Conservation (phyloP, 129 eudicot genomes). For the Flaveria linearis region DNA sequence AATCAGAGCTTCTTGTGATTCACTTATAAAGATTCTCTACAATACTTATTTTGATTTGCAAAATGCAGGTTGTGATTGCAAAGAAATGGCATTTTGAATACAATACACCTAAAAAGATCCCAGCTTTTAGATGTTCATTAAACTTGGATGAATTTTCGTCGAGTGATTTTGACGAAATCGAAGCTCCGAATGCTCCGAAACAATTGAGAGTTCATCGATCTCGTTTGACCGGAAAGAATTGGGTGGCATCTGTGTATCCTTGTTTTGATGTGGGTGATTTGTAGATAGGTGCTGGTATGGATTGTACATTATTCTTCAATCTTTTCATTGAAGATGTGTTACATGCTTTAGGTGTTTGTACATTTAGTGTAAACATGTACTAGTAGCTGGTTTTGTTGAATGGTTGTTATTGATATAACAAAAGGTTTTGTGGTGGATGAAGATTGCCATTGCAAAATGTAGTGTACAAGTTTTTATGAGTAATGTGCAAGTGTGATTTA, state of each 20-base stretch:
- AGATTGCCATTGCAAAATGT: conserved; percentile 6
- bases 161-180: conserved; percentile 34
- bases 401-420: conserved; percentile 5
- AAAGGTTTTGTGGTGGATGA: conserved; percentile 7
- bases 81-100: conserved; percentile 52
- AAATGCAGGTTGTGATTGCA: conserved; percentile 49
- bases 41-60: not conserved
- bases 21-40: too few species aligned
- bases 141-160: conserved; percentile 27
- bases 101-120: conserved; percentile 50
- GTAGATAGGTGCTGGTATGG: conserved; percentile 8
- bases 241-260: conserved; percentile 46
- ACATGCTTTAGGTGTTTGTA: conserved; percentile 35
- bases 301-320: conserved; percentile 33
- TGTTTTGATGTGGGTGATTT: conserved; percentile 40
- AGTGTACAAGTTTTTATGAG: conserved; percentile 11
- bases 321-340: conserved; percentile 35
- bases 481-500: conserved; percentile 1
- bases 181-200: conserved; percentile 65
- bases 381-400: conserved; percentile 6
- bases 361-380: conserved; percentile 16
- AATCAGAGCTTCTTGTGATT: too few species aligned
- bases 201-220: conserved; percentile 32
- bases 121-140: conserved; percentile 32
- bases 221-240: conserved; percentile 40